Conservation (phyloP, 2,329 filamentous ascomycete genomes). For the Sclerotinia borealis region DNA sequence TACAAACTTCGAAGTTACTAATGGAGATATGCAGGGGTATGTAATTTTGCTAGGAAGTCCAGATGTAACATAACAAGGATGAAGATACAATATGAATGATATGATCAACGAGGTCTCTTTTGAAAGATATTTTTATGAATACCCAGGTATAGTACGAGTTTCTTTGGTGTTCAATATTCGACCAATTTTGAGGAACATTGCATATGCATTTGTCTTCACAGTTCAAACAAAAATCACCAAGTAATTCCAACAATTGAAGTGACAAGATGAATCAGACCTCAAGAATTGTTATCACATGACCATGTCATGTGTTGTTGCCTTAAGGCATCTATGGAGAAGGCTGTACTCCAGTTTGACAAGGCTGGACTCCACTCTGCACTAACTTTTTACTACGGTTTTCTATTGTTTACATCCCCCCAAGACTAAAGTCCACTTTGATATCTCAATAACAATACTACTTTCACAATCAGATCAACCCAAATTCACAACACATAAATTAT, state of each 20-base stretch:
- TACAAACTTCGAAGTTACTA: constrained; percentile 10
- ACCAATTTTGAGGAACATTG: neutral
- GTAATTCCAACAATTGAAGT: neutral
- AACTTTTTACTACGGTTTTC: neutral
- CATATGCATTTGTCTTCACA: neutral
- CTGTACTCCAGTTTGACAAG: neutral
- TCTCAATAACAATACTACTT: neutral
- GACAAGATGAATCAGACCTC: neutral
- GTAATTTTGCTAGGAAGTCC: neutral
- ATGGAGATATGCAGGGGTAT: constrained; percentile 12
- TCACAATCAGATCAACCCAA: neutral
- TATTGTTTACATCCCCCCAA: neutral
- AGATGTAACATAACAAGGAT: constrained; percentile 5
- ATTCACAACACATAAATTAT: neutral
- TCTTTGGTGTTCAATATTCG: neutral
- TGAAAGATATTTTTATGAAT: too few species aligned
- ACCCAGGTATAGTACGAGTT: neutral
- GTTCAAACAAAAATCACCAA: too few species aligned
- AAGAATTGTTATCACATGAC: neutral
- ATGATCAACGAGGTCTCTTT: neutral
- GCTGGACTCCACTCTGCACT: neutral
- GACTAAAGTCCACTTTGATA: neutral
- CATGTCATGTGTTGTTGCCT: neutral
- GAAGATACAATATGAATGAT: neutral
- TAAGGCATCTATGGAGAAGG: neutral